A percentile compares a stretch with the other conserved stretches of the same genome.
Conservation (phyloP, 2,329 filamentous ascomycete species). For the Penicillium sp. region DNA sequence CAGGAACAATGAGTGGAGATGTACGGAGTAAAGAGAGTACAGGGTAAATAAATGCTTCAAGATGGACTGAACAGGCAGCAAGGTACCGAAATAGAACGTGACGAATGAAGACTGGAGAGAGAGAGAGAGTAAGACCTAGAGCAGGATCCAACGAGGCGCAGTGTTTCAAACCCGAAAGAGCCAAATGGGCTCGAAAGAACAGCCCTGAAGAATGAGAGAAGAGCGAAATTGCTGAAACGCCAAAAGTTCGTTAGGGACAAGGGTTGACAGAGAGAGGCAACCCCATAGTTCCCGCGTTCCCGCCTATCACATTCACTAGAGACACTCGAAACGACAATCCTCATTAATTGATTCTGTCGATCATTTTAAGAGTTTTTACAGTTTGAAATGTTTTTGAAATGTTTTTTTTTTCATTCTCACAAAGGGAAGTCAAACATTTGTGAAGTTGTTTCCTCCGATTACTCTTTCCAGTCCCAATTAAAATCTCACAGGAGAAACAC, state of each 20-base stretch:
- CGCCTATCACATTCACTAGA: slow-evolving; percentile 22
- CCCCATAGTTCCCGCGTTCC: slow-evolving; percentile 9
- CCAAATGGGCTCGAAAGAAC: neutral
- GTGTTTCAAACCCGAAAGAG: neutral
- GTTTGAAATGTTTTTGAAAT: neutral
- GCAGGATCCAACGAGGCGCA: neutral
- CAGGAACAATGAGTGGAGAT: neutral
- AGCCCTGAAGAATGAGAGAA: neutral
- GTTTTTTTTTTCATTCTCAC: slow-evolving; percentile 27
- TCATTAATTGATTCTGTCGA: slow-evolving; percentile 24
- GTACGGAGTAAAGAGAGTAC: neutral
- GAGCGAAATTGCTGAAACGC: slow-evolving; percentile 17
- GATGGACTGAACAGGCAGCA: slow-evolving; percentile 2
- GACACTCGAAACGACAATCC: slow-evolving; percentile 17
- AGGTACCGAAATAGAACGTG: slow-evolving; percentile 2
- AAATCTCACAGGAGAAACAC: slow-evolving; percentile 16
- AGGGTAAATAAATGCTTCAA: neutral
- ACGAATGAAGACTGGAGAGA: neutral
- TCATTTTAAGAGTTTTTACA: slow-evolving; percentile 1
- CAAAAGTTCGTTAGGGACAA: slow-evolving; percentile 3
- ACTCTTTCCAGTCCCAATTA: slow-evolving; percentile 25
- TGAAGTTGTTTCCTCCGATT: slow-evolving; percentile 25
- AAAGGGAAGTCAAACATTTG: slow-evolving; percentile 29
- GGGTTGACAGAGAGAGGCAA: slow-evolving; percentile 12
- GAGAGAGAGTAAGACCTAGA: neutral